phyloP scores from a whole-genome alignment of 805 yeast genomes.

The Candida tammaniensis region DNA sequence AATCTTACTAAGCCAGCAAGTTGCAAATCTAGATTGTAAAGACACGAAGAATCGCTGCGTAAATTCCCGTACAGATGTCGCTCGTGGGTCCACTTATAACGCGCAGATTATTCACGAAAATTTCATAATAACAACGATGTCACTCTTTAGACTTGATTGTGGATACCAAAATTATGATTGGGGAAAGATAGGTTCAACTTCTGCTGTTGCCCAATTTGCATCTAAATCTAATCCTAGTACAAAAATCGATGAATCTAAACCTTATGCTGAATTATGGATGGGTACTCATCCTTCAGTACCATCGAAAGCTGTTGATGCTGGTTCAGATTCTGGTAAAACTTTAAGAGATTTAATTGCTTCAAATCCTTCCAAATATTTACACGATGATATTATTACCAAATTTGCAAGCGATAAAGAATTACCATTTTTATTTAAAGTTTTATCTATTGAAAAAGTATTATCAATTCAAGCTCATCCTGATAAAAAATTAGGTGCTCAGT shows the following conservation, averaged over 20 bases:
- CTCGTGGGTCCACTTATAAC: not conserved
- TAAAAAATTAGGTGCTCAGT: conserved; percentile 71
- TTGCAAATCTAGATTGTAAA: too few species aligned
- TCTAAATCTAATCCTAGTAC: conserved; percentile 61
- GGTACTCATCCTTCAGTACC: conserved; percentile 96
- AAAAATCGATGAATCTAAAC: conserved; percentile 65
- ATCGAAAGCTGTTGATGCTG: conserved; percentile 50
- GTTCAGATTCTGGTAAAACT: conserved; percentile 43
- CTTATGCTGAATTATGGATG: conserved; percentile 99
- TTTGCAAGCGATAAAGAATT: conserved; percentile 70
- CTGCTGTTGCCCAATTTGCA: conserved; percentile 90
- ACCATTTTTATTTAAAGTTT: conserved; percentile 91
- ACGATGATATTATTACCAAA: conserved; percentile 54
- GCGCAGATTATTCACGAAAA: conserved; percentile 1
- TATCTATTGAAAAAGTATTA: conserved; percentile 88
- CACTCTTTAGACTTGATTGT: conserved; percentile 40
- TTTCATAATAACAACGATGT: conserved; percentile 2
- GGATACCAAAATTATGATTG: conserved; percentile 82
- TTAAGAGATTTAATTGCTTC: conserved; percentile 66
- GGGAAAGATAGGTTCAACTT: conserved; percentile 81
- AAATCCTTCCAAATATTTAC: conserved; percentile 59
- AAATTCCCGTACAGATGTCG: not conserved
- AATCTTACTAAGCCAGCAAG: too few species aligned
- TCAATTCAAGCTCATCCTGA: conserved; percentile 98
- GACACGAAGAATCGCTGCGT: not conserved